A percentile compares a stretch with the other conserved stretches of the same genome.
Conservation (phyloP, 805 yeast species). For the Saccharomycopsis capsularis region DNA sequence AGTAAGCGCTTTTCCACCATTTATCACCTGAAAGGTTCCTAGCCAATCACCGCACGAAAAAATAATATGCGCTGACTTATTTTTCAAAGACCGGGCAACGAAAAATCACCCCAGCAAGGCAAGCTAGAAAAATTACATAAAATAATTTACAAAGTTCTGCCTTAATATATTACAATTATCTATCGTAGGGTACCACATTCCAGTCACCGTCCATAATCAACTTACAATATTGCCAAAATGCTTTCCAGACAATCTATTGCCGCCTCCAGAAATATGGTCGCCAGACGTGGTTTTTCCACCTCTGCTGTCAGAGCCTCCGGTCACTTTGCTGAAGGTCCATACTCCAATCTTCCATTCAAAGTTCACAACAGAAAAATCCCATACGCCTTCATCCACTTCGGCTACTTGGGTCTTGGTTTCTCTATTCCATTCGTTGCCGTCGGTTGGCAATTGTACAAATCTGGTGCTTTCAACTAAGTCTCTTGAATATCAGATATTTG, state of each 20-base stretch:
- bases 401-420: slow-evolving; percentile 65
- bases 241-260: slow-evolving; percentile 29
- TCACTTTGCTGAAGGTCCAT: slow-evolving; percentile 74
- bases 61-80: slow-evolving; percentile 1
- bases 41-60: slow-evolving; percentile 7
- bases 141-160: no score
- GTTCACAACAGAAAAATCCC: slow-evolving; percentile 92
- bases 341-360: slow-evolving; percentile 90
- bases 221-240: slow-evolving; percentile 23
- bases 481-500: no score
- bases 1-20: no score
- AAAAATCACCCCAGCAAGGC: neutral
- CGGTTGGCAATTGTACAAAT: slow-evolving; percentile 80
- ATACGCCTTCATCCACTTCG: slow-evolving; percentile 73
- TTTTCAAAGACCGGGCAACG: neutral
- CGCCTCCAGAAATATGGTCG: slow-evolving; percentile 22
- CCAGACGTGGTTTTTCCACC: slow-evolving; percentile 48
- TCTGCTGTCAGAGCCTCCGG: slow-evolving; percentile 40
- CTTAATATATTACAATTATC: neutral
- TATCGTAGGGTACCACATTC: neutral
- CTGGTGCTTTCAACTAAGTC: slow-evolving; percentile 41
- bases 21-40: slow-evolving; percentile 1
- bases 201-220: slow-evolving; percentile 3
- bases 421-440: slow-evolving; percentile 73
- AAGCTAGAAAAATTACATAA: no score